Evolutionary conservation across 352 stramenopile genomes (phyloP), one percentile per base, ranked within the genome.

Genomic region (Elongisporangium prolatum): DNA sequence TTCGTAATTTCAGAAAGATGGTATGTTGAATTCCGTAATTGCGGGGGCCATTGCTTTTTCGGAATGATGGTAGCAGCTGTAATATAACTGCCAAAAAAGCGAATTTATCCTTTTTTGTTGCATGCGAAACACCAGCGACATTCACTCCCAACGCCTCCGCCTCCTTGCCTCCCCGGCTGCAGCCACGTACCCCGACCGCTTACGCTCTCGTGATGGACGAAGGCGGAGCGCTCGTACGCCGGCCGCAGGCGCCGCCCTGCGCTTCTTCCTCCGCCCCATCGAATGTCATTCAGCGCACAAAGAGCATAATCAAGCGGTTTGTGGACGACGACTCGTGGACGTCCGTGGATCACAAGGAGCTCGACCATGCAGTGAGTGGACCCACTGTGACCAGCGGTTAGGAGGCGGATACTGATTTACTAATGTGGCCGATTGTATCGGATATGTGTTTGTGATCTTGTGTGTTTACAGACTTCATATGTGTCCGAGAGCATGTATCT

Each of bases 291-390:
- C 34, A 44, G 34, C 34, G 34, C 34, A 44, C 34, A 44, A 44
- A 44, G 34, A 44, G 34, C 34, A 44, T 44, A 13, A 9, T 44
- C 9, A 74, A 75, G 56, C 71, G 70, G 24, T 69, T 60, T 49
- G 60, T 72, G 16, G 81, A 91, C n/a, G 84, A 94, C 47, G 84
- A 94, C 64, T 91, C 82, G 68, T 94, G 84, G 84, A 94, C 84
- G 55, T 75, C 86, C 7, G 84, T 94, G 20, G 80, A 94, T 55
- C 80, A 69, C 54, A 77, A 90, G 61, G 84, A 94, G 61, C 69
- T 91, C 21, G 80, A 90, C 28, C 78, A 89, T 52, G 82, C 83
- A 59, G 84, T 93, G 69, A 38, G 77, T 55, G 38, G 13, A 20
- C 48, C 3, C 28, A 51, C 5, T 34, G 13, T 38, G 4, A 6